phyloP scores from a whole-genome alignment of 495 filamentous ascomycete genomes.

The Corynascus novoguineensis region DNA sequence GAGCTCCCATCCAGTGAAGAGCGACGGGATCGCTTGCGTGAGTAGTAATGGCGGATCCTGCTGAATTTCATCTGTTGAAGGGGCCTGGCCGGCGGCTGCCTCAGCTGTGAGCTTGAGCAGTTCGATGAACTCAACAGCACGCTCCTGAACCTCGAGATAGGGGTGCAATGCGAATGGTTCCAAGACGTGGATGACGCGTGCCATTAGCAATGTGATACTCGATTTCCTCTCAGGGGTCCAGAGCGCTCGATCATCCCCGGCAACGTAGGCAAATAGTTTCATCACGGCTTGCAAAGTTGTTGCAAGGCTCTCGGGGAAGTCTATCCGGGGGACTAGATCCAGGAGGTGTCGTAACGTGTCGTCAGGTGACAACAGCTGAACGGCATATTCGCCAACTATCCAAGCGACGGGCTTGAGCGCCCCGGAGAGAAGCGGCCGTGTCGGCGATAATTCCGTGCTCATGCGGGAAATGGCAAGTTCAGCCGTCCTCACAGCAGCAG shows the following conservation, averaged over 20 bases:
- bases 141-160: conserved; percentile 90
- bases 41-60: conserved; percentile 72
- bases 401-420: conserved; percentile 70
- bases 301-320: conserved; percentile 54
- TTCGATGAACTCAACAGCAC: conserved; percentile 86
- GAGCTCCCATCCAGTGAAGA: conserved; percentile 80
- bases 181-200: conserved; percentile 71
- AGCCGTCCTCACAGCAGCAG: conserved; percentile 74
- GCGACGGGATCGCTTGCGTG: conserved; percentile 76
- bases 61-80: conserved; percentile 47
- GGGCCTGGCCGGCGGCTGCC: conserved; percentile 60
- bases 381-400: conserved; percentile 82
- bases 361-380: conserved; percentile 57
- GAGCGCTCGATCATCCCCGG: conserved; percentile 45
- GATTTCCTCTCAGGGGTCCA: conserved; percentile 66
- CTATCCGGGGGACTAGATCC: conserved; percentile 56
- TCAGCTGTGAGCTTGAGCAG: conserved; percentile 79
- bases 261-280: conserved; percentile 71
- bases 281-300: conserved; percentile 80
- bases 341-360: conserved; percentile 67
- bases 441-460: conserved; percentile 36
- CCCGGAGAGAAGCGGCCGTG: conserved; percentile 43
- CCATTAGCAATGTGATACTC: conserved; percentile 66
- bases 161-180: conserved; percentile 75
- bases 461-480: conserved; percentile 61